Conservation (phyloP, 768 basidiomycete species). For the Auriculariales sp. region DNA sequence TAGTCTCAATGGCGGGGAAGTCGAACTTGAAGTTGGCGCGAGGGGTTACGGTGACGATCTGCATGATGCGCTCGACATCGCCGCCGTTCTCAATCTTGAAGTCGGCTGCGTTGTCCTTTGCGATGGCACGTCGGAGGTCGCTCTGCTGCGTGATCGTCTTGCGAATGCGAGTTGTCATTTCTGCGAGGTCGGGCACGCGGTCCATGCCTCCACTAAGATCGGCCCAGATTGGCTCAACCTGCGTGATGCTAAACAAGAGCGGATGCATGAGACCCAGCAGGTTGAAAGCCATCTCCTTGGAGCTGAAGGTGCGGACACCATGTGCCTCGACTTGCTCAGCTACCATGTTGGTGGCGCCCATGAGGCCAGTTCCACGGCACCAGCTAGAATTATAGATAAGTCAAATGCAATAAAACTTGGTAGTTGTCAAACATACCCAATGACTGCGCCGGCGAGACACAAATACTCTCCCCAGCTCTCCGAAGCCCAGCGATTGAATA, state of each 20-base stretch:
- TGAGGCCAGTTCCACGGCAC: constrained; percentile 96
- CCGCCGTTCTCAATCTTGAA: constrained; percentile 83
- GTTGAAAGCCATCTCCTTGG: constrained; percentile 99
- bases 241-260: constrained; percentile 95
- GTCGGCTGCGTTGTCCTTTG: constrained; percentile 90
- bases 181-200: constrained; percentile 86
- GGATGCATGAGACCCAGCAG: constrained; percentile 99
- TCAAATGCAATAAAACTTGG: constrained; percentile 1
- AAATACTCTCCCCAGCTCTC: constrained; percentile 99
- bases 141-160: constrained; percentile 68
- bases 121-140: constrained; percentile 83
- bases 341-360: constrained; percentile 89
- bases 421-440: constrained; percentile 48
- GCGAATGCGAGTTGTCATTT: constrained; percentile 81
- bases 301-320: constrained; percentile 95
- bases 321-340: constrained; percentile 86
- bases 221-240: constrained; percentile 99
- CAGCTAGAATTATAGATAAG: constrained; percentile 35
- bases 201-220: constrained; percentile 98
- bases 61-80: constrained; percentile 83
- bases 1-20: constrained; percentile 73
- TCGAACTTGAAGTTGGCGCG: constrained; percentile 97
- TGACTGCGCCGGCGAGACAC: constrained; percentile 94
- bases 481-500: constrained; percentile 96
- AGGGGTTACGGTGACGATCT: constrained; percentile 84